These are phyloP conservation scores for Russula sp. DNA, from an alignment of 768 basidiomycete species.

Conservation along the genomic window DNA sequence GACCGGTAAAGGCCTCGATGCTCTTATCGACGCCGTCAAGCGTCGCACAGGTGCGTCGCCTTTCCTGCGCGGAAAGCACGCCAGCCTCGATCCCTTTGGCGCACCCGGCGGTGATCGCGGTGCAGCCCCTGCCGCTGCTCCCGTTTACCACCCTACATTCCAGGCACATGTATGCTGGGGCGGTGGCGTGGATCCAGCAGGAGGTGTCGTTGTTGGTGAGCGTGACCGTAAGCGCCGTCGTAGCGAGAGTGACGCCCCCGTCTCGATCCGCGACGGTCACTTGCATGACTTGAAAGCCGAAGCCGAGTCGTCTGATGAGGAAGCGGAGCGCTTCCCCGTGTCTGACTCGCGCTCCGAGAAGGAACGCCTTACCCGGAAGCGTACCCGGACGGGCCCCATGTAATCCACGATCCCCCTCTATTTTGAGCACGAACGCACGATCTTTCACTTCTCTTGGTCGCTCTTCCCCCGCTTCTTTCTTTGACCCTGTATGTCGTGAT, in stretches of 20 bases:
- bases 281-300: constrained; percentile 10
- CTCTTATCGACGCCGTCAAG: constrained; percentile 44
- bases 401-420: constrained; percentile 1
- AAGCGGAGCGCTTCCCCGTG: constrained; percentile 16
- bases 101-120: constrained; percentile 36
- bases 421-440: constrained; percentile 6
- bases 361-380: constrained; percentile 18
- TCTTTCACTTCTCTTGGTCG: not conserved
- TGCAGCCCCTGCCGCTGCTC: constrained; percentile 24
- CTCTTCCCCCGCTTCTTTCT: not conserved
- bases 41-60: constrained; percentile 43
- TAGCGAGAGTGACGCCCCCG: constrained; percentile 8
- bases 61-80: constrained; percentile 47
- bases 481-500: constrained; percentile 3
- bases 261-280: constrained; percentile 10
- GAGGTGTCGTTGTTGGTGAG: not conserved
- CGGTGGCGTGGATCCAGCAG: constrained; percentile 6
- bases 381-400: constrained; percentile 19
- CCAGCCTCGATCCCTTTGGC: constrained; percentile 45
- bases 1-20: constrained; percentile 46
- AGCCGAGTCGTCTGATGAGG: constrained; percentile 14
- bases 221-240: constrained; percentile 16
- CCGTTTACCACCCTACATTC: constrained; percentile 28
- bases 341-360: constrained; percentile 22
- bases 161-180: constrained; percentile 30